Base-by-base conservation (phyloP, 805 yeast genomes). In the Phaffomyces thermotolerans region DNA sequence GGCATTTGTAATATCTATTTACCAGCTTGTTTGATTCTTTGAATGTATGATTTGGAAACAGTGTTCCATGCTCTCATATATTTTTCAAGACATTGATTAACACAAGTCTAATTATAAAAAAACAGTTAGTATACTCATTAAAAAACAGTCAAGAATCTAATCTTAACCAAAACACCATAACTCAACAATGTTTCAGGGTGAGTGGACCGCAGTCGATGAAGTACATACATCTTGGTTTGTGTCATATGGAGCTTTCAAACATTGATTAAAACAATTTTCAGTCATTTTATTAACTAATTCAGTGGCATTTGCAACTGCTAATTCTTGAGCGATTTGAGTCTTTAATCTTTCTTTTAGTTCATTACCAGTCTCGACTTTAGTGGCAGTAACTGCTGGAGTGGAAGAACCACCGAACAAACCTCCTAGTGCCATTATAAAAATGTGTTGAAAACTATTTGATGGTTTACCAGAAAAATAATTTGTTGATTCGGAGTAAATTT, bases 41-140 rank as follows among this genome's bases (percentile, higher is more conserved):
- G 60, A 41, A 88, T 77, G 63, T 88, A 89, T 10, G 85, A 70
- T 60, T 78, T 81, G 12, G 95, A 85, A 36, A 90, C 72, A 43
- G 81, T 71, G 56, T 89, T 88, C 96, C 96, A 90, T 30, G 95
- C 79, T 62, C 84, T 77, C 91, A 89, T 82, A 64, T 86, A 90
- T 66, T 87, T 90, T 51, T 83, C 81, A 53, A 84, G 73, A 62
- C 98, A 90, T 61, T 81, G 83, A 46, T 73, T 76, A 39, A 86
- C 73, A 66, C 96, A 89, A 25, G 64, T 56, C 59, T 61, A 25
- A 13, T 6, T 23, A 10, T n/a, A 6, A 20, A 20, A 6, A 20
- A 20, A 20, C 20, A 7, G 47, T 41, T 37, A 42, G 47, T 44
- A 39, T 23, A 8, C n/a, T 8, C 22, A 32, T 27, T 27, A 20